phyloP scores from a whole-genome alignment of 192 early-diverging fungal genomes.

The Rhizophagus clarus region DNA sequence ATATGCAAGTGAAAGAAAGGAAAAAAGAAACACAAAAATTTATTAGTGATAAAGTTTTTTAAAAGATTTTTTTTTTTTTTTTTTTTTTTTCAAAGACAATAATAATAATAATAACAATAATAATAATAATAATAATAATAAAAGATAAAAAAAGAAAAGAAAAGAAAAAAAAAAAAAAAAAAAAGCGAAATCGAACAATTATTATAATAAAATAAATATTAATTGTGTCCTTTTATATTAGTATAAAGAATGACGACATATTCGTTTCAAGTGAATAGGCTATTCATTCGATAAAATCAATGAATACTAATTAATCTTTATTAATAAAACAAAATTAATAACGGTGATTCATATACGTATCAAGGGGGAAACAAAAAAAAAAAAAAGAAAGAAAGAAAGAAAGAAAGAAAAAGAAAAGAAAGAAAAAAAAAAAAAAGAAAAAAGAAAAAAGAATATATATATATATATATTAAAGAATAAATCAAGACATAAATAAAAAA shows the following conservation, averaged over 20 bases:
- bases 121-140: no score
- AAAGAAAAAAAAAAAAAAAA: neutral
- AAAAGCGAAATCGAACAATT: neutral
- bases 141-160: no score
- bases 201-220: neutral
- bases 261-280: neutral
- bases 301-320: neutral
- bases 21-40: no score
- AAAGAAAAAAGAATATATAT: no score
- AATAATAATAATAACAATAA: no score
- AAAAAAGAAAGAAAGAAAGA: no score
- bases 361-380: neutral
- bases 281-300: neutral
- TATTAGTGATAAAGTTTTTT: no score
- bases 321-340: neutral
- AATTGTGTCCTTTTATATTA: neutral
- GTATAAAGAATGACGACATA: neutral
- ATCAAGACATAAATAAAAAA: neutral
- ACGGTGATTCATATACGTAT: neutral
- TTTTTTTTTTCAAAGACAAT: no score
- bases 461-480: neutral
- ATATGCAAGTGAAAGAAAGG: no score
- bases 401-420: no score
- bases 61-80: no score
- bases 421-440: no score